Percentiles rank a stretch among this genome's conserved stretches.
Evolutionary conservation across 1,284 basidiomycete species (phyloP).

Genomic region (Phlebopus sp.): DNA sequence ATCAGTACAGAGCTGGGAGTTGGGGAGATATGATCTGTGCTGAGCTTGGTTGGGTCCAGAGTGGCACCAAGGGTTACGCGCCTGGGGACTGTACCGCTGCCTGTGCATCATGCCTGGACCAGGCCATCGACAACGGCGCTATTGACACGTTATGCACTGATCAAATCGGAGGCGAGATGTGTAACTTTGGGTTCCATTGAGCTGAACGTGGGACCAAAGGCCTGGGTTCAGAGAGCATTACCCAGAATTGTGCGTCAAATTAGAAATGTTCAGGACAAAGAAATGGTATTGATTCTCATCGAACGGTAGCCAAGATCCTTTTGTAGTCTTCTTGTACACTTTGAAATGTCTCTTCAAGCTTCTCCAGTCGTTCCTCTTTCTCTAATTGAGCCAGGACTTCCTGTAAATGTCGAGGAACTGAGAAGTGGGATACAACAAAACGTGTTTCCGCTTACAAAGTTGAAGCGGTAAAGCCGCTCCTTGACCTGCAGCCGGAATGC

Average conservation of each 20-base stretch:
- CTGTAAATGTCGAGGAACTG: slow-evolving; percentile 37
- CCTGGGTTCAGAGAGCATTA: not conserved
- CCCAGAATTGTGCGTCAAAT: not conserved
- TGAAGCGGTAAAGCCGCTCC: slow-evolving; percentile 91
- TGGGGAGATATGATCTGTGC: too few relatives aligned
- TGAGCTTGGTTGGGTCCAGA: too few relatives aligned
- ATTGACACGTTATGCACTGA: too few relatives aligned
- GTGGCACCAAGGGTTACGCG: too few relatives aligned
- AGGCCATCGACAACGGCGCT: too few relatives aligned
- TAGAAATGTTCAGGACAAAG: not conserved
- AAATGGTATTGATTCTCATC: slow-evolving; percentile 5
- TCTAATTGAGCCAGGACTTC: slow-evolving; percentile 86
- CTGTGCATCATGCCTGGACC: too few relatives aligned
- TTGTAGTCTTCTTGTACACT: slow-evolving; percentile 85
- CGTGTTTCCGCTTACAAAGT: slow-evolving; percentile 65
- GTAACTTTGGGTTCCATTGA: too few relatives aligned
- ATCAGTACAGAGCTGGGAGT: too few relatives aligned
- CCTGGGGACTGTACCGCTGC: too few relatives aligned
- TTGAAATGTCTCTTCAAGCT: slow-evolving; percentile 92
- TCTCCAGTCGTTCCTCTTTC: slow-evolving; percentile 81
- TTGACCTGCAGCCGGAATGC: slow-evolving; percentile 87
- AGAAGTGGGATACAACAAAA: slow-evolving; percentile 1
- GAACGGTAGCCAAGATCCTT: slow-evolving; percentile 67
- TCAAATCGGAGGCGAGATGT: too few relatives aligned
- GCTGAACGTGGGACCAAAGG: too few relatives aligned